Evolutionary conservation across 73 alveolate species (phyloP), one percentile per base, ranked within the genome.

Genomic region (Tetrahymena elliotti): DNA sequence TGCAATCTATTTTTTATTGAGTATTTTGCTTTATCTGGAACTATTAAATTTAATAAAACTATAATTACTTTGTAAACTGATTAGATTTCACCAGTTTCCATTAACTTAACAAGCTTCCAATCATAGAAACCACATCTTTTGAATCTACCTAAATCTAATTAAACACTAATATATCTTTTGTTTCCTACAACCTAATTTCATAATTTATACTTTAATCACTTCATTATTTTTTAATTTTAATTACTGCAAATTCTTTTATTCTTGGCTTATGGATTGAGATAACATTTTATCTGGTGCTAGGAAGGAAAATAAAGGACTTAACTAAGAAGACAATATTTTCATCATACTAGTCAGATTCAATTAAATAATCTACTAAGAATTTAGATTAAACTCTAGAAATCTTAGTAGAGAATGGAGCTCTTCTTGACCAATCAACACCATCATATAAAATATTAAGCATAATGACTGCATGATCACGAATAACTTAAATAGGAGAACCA

Each of bases 41-140:
- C 94, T 82, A 94, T 41, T 33, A 96, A 83, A 82, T 97, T 96
- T 7, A 95, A 83, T 88, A 92, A 47, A 10, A 13, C 2, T 47
- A 0, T 7, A 83, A 53, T 83, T 83, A 94, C 93, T 33, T 94
- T 94, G 52, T 94, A 68, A 34, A 94, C 47, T 34, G 94, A 68
- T 40, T 88, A 20, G 22, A 94, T 38, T 47, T 94, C 93, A 47
- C 96, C 96, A 34, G 96, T 83, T 40, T 95, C 96, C 52, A 96
- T 96, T 94, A 98, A 97, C 36, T 97, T 52, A 18, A 97, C 98
- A 36, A 99, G 84, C 93, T 99, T 96, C 99, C 99, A 99, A 97
- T 99, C 99, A 96, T 98, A 99, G 97, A 98, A 99, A 33, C 99
- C 99, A 93, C 99, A 99, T 97, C 99, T 97, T 93, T 97, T 96